Percentiles rank a stretch among this genome's conserved stretches.
Conservation (phyloP, 148 eudicot species). For the Rhododendron henanense region DNA sequence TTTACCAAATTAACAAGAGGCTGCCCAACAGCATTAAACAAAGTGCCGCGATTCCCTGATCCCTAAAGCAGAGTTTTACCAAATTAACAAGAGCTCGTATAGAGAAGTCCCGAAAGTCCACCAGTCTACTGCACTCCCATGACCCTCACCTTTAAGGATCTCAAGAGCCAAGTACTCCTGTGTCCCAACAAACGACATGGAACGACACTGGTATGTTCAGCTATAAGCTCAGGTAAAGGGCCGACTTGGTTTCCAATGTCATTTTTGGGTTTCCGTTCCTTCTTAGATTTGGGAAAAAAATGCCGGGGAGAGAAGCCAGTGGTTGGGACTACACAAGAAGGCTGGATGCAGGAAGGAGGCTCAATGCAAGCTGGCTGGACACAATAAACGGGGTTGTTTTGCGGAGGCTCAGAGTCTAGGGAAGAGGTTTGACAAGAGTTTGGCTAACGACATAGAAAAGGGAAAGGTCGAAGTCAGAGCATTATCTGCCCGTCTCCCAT, state of each 20-base stretch:
- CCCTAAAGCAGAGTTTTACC: conserved; percentile 62
- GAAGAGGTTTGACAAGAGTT: conserved; percentile 30
- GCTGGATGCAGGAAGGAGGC: conserved; percentile 52
- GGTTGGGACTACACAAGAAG: conserved; percentile 58
- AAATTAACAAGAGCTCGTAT: conserved; percentile 38
- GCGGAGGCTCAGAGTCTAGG: conserved; percentile 27
- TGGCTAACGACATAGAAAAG: conserved; percentile 61
- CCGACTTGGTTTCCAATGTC: too few species aligned
- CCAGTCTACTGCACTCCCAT: conserved; percentile 63
- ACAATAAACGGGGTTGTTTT: conserved; percentile 23
- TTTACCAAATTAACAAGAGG: conserved; percentile 20
- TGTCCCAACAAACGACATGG: conserved; percentile 59
- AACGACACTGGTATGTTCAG: conserved; percentile 41
- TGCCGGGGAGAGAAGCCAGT: conserved; percentile 55
- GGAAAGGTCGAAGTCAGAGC: conserved; percentile 70
- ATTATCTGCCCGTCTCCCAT: conserved; percentile 58
- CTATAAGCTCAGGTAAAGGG: conserved; percentile 54
- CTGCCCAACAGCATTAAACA: conserved; percentile 60
- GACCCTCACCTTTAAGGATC: conserved; percentile 57
- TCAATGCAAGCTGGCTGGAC: conserved; percentile 11
- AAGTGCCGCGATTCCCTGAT: conserved; percentile 54
- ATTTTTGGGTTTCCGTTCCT: too few species aligned
- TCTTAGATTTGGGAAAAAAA: too few species aligned
- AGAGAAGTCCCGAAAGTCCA: conserved; percentile 61
- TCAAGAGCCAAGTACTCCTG: conserved; percentile 15